A percentile compares a stretch with the other conserved stretches of the same genome.
phyloP scores from a whole-genome alignment of 495 filamentous ascomycete genomes.

The Penicillium paradoxum region DNA sequence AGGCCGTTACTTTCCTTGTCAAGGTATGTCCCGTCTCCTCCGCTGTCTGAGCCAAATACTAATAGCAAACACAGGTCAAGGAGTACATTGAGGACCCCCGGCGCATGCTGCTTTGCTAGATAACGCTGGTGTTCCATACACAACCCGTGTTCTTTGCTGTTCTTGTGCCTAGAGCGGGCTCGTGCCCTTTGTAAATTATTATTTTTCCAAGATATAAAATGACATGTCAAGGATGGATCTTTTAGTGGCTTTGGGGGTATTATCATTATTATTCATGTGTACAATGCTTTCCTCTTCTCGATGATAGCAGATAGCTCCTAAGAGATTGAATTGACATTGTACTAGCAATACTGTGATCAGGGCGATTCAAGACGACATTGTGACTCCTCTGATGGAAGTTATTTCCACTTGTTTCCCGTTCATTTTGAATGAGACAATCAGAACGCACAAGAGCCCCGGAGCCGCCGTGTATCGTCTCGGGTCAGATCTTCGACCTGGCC shows the following conservation, averaged over 20 bases:
- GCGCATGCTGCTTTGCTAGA: constrained; percentile 72
- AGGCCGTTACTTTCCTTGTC: constrained; percentile 94
- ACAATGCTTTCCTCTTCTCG: neutral
- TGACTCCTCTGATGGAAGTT: neutral
- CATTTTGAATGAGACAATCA: neutral
- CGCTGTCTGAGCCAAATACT: neutral
- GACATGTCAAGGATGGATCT: constrained; percentile 8
- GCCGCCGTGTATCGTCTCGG: constrained; percentile 26
- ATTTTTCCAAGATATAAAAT: constrained; percentile 22
- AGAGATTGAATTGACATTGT: neutral
- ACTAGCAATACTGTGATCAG: no score
- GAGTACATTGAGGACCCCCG: constrained; percentile 97
- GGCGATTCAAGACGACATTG: neutral
- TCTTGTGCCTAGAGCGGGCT: constrained; percentile 15
- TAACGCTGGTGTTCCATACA: neutral
- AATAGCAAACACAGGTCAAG: constrained; percentile 55
- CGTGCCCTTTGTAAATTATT: constrained; percentile 36
- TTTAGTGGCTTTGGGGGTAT: neutral
- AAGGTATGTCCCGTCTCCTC: constrained; percentile 52
- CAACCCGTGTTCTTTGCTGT: constrained; percentile 11
- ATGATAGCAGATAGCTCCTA: neutral
- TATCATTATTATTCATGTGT: neutral
- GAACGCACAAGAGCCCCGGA: constrained; percentile 18
- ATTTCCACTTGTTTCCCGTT: neutral
- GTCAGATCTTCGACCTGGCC: constrained; percentile 35